These are phyloP conservation scores for Apocynum venetum DNA, from an alignment of 257 asterid species.

Conservation along the genomic window DNA sequence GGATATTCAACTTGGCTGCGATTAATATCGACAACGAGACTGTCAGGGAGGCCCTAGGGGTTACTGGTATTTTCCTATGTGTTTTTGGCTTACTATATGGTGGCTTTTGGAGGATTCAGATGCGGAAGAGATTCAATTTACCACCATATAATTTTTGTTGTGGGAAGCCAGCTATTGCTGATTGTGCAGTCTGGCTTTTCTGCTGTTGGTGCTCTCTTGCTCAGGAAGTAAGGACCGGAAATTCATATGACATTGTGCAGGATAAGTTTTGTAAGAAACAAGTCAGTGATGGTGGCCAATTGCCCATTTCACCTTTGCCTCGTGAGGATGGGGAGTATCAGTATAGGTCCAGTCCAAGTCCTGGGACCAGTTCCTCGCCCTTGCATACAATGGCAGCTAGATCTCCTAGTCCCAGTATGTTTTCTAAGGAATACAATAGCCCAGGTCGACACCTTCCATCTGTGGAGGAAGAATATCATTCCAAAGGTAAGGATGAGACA, in stretches of 20 bases:
- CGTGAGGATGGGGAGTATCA: conserved; percentile 55
- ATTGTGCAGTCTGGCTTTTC: conserved; percentile 80
- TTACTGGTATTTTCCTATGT: conserved; percentile 74
- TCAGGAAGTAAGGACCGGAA: conserved; percentile 90
- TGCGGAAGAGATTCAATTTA: conserved; percentile 76
- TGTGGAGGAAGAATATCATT: conserved; percentile 34
- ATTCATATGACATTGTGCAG: conserved; percentile 63
- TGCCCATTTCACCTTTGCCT: conserved; percentile 50
- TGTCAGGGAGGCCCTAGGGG: conserved; percentile 57
- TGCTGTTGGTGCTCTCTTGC: conserved; percentile 92
- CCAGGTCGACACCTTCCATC: conserved; percentile 38
- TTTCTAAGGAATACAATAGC: conserved; percentile 29
- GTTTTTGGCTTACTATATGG: conserved; percentile 82
- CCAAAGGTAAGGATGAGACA: conserved; percentile 30
- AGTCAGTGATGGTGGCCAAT: conserved; percentile 16
- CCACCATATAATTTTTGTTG: conserved; percentile 58
- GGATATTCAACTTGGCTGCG: conserved; percentile 83
- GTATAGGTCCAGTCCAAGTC: conserved; percentile 32
- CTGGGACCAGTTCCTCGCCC: conserved; percentile 28
- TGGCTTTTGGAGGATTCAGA: conserved; percentile 94
- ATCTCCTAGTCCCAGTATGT: conserved; percentile 49
- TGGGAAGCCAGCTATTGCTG: conserved; percentile 57
- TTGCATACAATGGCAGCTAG: conserved; percentile 9
- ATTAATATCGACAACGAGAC: conserved; percentile 63
- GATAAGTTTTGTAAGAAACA: conserved; percentile 52